Evolutionary conservation across 768 basidiomycete genomes (phyloP).

Genomic region (Nevesoporus exiguus): DNA sequence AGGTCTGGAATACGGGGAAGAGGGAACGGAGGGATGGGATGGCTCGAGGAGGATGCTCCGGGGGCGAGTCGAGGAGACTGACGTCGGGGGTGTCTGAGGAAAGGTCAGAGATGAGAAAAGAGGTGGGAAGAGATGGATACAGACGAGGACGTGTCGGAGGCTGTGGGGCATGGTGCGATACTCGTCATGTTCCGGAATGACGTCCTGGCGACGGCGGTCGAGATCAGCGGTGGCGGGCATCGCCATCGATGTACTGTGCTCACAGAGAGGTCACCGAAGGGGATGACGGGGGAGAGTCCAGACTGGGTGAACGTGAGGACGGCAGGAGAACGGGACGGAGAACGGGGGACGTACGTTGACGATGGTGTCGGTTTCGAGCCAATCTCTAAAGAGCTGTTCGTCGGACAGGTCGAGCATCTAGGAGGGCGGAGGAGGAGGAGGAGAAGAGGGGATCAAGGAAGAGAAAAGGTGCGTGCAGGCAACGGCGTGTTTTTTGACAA

Average conservation of each 20-base stretch:
- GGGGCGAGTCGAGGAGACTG: conserved; percentile 3
- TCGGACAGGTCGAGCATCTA: background rate
- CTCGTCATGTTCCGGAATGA: conserved; percentile 28
- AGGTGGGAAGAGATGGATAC: conserved; percentile 6
- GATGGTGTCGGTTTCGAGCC: conserved; percentile 20
- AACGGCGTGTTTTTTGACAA: conserved; percentile 33
- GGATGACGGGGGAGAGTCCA: conserved; percentile 1
- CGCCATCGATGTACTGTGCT: conserved; percentile 20
- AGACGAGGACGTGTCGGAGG: conserved; percentile 29
- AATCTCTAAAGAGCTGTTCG: conserved; percentile 17
- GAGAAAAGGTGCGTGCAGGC: conserved; percentile 24
- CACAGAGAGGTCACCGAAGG: conserved; percentile 27
- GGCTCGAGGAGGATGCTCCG: conserved; percentile 31
- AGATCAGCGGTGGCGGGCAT: conserved; percentile 20
- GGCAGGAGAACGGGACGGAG: background rate
- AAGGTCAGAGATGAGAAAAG: background rate
- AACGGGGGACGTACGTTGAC: conserved; percentile 23
- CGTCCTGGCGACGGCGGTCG: conserved; percentile 23
- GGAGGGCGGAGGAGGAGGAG: background rate
- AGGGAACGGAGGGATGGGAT: background rate
- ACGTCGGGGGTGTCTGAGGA: conserved; percentile 23
- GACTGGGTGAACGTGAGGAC: background rate
- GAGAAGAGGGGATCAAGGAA: background rate
- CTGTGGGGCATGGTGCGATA: conserved; percentile 29
- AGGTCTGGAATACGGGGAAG: conserved; percentile 21